A percentile compares a stretch with the other conserved stretches of the same genome.
Evolutionary conservation across 1,139 yeast species (phyloP).

Genomic region (Blastobotrys raffinosifermentans): DNA sequence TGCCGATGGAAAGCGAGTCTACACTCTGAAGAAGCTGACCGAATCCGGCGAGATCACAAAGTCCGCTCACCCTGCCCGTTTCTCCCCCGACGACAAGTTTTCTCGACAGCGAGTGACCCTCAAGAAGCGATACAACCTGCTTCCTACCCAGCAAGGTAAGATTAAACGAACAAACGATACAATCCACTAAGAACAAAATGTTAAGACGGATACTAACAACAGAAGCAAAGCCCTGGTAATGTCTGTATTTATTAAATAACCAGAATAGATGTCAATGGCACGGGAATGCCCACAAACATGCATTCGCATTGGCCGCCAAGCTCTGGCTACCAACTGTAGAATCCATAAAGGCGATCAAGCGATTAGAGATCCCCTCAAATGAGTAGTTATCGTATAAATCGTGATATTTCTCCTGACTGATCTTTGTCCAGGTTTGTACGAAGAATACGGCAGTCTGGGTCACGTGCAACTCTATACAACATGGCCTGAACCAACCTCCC

Average conservation of each 20-base stretch:
- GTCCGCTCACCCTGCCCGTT: constrained; percentile 99
- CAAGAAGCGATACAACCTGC: constrained; percentile 86
- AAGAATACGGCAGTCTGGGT: too few species aligned
- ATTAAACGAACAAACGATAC: constrained; percentile 21
- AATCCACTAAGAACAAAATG: constrained; percentile 17
- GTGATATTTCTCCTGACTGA: too few species aligned
- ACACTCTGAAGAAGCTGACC: constrained; percentile 80
- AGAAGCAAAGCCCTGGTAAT: constrained; percentile 24
- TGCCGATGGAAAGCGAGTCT: constrained; percentile 89
- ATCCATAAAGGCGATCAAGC: too few species aligned
- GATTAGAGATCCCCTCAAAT: too few species aligned
- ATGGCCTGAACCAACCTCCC: too few species aligned
- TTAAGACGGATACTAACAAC: constrained; percentile 1
- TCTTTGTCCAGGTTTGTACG: too few species aligned
- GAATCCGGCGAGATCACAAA: constrained; percentile 91
- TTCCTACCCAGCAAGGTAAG: constrained; percentile 71
- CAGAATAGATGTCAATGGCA: too few species aligned
- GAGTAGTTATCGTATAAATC: too few species aligned
- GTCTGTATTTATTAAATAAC: not conserved
- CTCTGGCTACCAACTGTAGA: too few species aligned
- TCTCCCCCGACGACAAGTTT: constrained; percentile 98
- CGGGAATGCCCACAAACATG: too few species aligned
- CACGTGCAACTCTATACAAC: too few species aligned
- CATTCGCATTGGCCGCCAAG: too few species aligned
- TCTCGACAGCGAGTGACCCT: constrained; percentile 98